Evolutionary conservation across 257 asterid species (phyloP).

Genomic region (Ehretia macrophylla): DNA sequence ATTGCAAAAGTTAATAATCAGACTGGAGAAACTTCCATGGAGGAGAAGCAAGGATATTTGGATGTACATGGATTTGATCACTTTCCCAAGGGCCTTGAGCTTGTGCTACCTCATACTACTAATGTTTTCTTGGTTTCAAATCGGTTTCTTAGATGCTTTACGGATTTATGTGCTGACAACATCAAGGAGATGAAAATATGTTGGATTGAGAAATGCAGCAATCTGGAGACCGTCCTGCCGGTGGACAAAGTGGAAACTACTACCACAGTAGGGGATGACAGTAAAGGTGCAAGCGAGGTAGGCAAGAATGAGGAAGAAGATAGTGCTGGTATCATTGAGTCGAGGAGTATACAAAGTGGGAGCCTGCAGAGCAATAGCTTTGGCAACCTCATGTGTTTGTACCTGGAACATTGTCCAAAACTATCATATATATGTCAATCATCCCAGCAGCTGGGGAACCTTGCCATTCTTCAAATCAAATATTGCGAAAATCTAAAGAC

Average conservation of each 20-base stretch:
- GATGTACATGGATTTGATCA: conserved; percentile 30
- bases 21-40: background rate
- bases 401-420: conserved; percentile 36
- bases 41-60: conserved; percentile 10
- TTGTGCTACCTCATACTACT: conserved; percentile 19
- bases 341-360: conserved; percentile 9
- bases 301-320: background rate
- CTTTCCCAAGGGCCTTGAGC: conserved; percentile 17
- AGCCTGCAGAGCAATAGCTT: conserved; percentile 9
- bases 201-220: conserved; percentile 43
- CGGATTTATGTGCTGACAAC: conserved; percentile 13
- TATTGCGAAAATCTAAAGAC: conserved; percentile 21
- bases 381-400: conserved; percentile 22
- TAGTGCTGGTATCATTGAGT: background rate
- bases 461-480: conserved; percentile 30
- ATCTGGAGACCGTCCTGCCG: conserved; percentile 21
- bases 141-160: conserved; percentile 17
- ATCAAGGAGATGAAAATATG: conserved; percentile 23
- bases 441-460: conserved; percentile 17
- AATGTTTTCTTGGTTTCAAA: conserved; percentile 18
- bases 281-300: background rate
- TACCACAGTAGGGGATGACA: background rate
- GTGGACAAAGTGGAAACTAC: conserved; percentile 7
- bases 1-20: background rate
- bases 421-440: conserved; percentile 20